A percentile compares a stretch with the other conserved stretches of the same genome.
These are phyloP conservation scores for Penicillium sp. DNA, from an alignment of 2,329 filamentous ascomycete species.

Conservation along the genomic window DNA sequence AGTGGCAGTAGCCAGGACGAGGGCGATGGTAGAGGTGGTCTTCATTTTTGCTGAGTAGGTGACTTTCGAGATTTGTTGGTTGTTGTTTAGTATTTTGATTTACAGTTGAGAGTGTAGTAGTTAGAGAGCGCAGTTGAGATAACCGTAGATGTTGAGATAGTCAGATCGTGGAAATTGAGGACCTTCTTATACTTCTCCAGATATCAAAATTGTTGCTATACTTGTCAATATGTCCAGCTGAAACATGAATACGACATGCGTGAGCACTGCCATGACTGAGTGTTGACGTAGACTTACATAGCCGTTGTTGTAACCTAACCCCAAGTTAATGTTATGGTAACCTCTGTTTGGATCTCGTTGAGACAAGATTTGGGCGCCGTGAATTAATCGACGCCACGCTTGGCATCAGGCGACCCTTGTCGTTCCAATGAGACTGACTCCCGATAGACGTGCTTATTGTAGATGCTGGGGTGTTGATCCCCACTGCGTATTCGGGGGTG, in stretches of 20 bases:
- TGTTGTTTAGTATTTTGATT: too few relatives aligned
- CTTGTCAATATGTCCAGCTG: neutral
- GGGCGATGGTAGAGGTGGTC: conserved; percentile 3
- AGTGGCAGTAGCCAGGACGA: conserved; percentile 11
- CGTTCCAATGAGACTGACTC: neutral
- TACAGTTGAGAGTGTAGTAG: too few relatives aligned
- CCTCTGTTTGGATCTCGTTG: neutral
- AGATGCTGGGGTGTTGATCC: neutral
- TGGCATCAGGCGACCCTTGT: neutral
- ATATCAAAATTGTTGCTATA: neutral
- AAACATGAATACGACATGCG: conserved; percentile 3
- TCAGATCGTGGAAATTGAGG: too few relatives aligned
- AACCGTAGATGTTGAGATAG: neutral
- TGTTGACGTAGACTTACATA: conserved; percentile 6
- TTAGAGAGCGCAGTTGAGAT: too few relatives aligned
- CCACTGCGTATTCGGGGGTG: too few relatives aligned
- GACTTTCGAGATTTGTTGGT: neutral
- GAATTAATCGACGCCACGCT: neutral
- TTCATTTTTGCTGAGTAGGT: conserved; percentile 12
- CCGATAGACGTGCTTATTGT: neutral
- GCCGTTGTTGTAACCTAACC: neutral
- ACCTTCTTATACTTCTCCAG: neutral
- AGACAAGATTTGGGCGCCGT: neutral
- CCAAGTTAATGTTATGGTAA: neutral
- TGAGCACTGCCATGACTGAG: neutral